phyloP scores from a whole-genome alignment of 148 eudicot species.

The Spergularia bocconei region DNA sequence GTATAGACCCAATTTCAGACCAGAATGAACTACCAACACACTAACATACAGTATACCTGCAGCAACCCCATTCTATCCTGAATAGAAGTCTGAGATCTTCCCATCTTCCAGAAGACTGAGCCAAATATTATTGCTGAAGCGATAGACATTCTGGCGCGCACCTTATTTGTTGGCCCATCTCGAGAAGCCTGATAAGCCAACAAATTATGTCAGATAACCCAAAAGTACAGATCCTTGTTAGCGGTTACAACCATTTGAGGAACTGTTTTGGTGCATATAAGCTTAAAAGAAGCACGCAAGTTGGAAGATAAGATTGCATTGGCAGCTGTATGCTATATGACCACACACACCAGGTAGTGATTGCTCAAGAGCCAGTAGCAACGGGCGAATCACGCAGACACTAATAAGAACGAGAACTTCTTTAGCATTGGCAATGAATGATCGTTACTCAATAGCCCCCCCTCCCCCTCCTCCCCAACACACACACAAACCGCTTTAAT shows the following conservation, averaged over 20 bases:
- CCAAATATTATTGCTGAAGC: conserved; percentile 99
- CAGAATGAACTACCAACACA: conserved; percentile 2
- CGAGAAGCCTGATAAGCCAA: conserved; percentile 73
- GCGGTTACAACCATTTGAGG: neutral
- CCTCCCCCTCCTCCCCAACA: neutral
- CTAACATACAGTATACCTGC: conserved; percentile 49
- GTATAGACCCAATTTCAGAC: neutral
- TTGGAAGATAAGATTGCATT: neutral
- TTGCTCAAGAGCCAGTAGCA: conserved; percentile 5
- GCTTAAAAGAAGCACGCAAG: neutral
- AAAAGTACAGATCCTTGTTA: neutral
- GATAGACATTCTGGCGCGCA: conserved; percentile 89
- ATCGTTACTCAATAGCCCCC: conserved; percentile 1
- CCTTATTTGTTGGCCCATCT: conserved; percentile 97
- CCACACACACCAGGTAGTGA: neutral
- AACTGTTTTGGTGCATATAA: conserved; percentile 4
- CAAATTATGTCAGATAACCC: conserved; percentile 16
- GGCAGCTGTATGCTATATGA: neutral
- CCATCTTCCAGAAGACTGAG: conserved; percentile 99
- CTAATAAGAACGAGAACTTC: neutral
- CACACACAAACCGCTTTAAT: neutral
- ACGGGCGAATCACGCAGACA: neutral
- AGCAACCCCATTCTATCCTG: conserved; percentile 98
- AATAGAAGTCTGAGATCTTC: conserved; percentile 92
- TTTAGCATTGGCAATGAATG: neutral